These are phyloP conservation scores for Phlebiopsis gigantea DNA, from an alignment of 768 basidiomycete species.

Conservation along the genomic window DNA sequence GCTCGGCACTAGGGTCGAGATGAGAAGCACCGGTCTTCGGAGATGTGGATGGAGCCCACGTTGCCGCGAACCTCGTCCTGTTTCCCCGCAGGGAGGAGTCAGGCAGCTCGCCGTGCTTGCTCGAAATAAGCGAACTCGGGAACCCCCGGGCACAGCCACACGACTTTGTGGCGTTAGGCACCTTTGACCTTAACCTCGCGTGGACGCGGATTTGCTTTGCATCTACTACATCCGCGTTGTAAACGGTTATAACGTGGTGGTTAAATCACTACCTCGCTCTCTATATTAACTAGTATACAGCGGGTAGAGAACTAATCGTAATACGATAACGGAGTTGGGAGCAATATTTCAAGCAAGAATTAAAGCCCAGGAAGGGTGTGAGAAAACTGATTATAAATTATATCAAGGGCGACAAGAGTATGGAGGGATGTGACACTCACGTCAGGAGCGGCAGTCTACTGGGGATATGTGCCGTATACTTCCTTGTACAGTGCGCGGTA, in stretches of 20 bases:
- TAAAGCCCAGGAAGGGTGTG: too few relatives aligned
- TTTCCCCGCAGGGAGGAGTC: not conserved
- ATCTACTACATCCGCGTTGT: not conserved
- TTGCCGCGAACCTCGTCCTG: not conserved
- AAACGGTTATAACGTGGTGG: not conserved
- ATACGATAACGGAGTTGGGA: not conserved
- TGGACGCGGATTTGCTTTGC: not conserved
- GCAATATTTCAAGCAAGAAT: not conserved
- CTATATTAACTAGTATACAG: not conserved
- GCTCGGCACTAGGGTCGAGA: not conserved
- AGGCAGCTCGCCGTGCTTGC: not conserved
- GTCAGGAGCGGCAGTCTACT: not conserved
- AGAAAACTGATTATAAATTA: too few relatives aligned
- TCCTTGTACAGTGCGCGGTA: constrained; percentile 3
- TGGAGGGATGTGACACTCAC: not conserved
- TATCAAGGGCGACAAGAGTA: too few relatives aligned
- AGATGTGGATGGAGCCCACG: not conserved
- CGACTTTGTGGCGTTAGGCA: constrained; percentile 6
- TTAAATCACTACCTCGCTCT: not conserved
- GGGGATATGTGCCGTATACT: constrained; percentile 1
- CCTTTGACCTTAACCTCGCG: not conserved
- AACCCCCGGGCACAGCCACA: constrained; percentile 1
- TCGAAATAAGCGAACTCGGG: not conserved
- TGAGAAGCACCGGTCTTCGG: not conserved
- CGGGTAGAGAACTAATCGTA: not conserved